A percentile compares a stretch with the other conserved stretches of the same genome.
These are phyloP conservation scores for Echinosophora koreensis DNA, from an alignment of 306 rosid species.

Conservation along the genomic window DNA sequence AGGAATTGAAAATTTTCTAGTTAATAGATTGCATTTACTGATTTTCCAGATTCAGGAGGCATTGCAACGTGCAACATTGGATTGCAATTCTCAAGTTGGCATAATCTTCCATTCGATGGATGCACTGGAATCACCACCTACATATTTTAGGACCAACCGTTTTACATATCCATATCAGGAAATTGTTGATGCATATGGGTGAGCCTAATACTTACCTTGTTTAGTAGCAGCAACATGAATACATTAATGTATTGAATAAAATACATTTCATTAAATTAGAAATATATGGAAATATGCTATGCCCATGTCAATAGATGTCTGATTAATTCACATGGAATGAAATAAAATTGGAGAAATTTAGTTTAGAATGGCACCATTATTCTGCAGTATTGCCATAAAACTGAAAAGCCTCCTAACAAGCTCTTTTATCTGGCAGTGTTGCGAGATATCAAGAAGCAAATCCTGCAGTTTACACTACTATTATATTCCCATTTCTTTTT, in stretches of 20 bases:
- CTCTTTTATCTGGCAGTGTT: conserved; percentile 66
- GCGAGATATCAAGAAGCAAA: conserved; percentile 95
- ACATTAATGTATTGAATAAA: conserved; percentile 1
- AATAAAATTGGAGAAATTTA: conserved; percentile 4
- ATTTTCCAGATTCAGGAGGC: conserved; percentile 81
- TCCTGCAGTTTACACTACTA: conserved; percentile 82
- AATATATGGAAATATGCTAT: conserved; percentile 1
- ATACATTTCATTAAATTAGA: conserved; percentile 13
- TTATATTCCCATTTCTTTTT: conserved; percentile 91
- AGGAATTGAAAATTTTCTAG: conserved; percentile 1
- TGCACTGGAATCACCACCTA: conserved; percentile 86
- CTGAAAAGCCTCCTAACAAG: conserved; percentile 39
- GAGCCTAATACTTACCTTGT: conserved; percentile 50
- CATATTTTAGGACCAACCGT: conserved; percentile 79
- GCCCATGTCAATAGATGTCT: conserved; percentile 13
- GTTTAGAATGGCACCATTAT: not conserved
- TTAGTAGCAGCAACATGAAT: conserved; percentile 23
- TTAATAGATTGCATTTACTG: conserved; percentile 26
- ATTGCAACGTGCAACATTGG: conserved; percentile 88
- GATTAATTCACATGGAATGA: not conserved
- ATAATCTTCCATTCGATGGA: conserved; percentile 84
- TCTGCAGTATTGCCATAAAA: conserved; percentile 24
- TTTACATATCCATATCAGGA: conserved; percentile 86
- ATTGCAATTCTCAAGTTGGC: conserved; percentile 90
- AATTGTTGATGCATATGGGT: conserved; percentile 98